These are phyloP conservation scores for Primulina tabacum DNA, from an alignment of 257 asterid species.

Conservation along the genomic window DNA sequence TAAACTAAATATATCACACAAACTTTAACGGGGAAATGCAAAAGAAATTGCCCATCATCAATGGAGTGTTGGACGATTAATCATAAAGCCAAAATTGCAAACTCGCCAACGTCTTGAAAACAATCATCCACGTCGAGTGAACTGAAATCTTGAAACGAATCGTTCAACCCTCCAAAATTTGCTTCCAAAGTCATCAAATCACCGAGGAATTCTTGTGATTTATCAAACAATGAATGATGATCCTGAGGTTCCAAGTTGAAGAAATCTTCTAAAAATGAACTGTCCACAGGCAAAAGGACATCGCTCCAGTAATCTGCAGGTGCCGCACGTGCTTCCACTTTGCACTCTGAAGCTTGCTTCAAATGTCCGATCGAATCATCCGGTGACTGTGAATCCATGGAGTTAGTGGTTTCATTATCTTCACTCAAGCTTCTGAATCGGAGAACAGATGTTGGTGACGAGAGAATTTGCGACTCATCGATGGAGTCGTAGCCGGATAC, in stretches of 20 bases:
- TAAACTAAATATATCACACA: too few species aligned
- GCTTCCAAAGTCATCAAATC: background rate
- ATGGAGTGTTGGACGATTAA: too few species aligned
- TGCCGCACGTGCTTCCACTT: too few species aligned
- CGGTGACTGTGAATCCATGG: background rate
- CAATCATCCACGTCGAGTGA: conserved; percentile 20
- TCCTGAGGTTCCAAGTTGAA: conserved; percentile 32
- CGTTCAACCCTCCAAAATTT: conserved; percentile 11
- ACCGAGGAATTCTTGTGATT: background rate
- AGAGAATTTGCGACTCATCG: background rate
- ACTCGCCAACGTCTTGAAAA: conserved; percentile 19
- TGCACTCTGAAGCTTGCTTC: background rate
- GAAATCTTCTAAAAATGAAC: conserved; percentile 33
- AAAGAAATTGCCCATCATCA: too few species aligned
- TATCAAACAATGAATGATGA: conserved; percentile 30
- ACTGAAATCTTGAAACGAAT: conserved; percentile 18
- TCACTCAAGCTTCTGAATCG: conserved; percentile 38
- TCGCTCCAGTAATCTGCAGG: conserved; percentile 9
- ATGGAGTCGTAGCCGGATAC: too few species aligned
- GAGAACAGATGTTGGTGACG: conserved; percentile 63
- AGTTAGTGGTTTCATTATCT: conserved; percentile 26
- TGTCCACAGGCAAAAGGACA: conserved; percentile 24
- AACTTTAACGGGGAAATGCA: too few species aligned
- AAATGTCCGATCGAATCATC: conserved; percentile 10
- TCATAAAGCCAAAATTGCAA: background rate